Evolutionary conservation across 352 stramenopile genomes (phyloP).

Genomic region (Aphanomyces cochlioides): DNA sequence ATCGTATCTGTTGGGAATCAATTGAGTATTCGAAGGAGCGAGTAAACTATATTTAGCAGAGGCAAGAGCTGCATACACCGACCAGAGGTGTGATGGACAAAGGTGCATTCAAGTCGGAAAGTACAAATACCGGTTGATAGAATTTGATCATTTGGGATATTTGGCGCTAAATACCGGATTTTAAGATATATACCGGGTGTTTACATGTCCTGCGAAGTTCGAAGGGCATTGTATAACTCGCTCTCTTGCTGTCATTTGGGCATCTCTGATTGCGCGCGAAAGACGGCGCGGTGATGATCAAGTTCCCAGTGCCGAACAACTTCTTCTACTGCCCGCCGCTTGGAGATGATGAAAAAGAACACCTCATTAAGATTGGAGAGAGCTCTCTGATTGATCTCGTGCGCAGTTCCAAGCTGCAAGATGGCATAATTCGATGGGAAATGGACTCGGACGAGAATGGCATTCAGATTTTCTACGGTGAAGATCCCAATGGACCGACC

Average conservation of each 20-base stretch:
- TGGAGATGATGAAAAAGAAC: background rate
- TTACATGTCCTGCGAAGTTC: slow-evolving; percentile 9
- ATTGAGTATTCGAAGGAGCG: no score
- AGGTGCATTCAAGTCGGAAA: no score
- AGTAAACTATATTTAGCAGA: no score
- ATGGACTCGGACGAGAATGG: slow-evolving; percentile 27
- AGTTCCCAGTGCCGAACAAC: slow-evolving; percentile 22
- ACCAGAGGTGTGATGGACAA: no score
- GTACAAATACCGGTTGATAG: no score
- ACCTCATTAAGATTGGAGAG: background rate
- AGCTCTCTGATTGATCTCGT: slow-evolving; percentile 21
- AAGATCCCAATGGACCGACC: background rate
- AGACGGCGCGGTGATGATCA: slow-evolving; percentile 11
- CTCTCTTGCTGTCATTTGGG: background rate
- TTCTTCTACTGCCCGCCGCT: slow-evolving; percentile 29
- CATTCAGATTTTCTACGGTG: slow-evolving; percentile 18
- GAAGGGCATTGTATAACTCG: background rate
- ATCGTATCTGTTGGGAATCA: no score
- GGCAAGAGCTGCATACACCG: no score
- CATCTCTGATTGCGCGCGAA: background rate
- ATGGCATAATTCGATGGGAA: slow-evolving; percentile 18
- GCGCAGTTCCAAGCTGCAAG: background rate
- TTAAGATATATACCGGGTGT: background rate
- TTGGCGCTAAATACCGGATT: background rate
- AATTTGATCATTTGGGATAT: background rate